Percentiles rank a stretch among this genome's conserved stretches.
phyloP scores from a whole-genome alignment of 352 stramenopile genomes.

The Phytophthora boehmeriae region DNA sequence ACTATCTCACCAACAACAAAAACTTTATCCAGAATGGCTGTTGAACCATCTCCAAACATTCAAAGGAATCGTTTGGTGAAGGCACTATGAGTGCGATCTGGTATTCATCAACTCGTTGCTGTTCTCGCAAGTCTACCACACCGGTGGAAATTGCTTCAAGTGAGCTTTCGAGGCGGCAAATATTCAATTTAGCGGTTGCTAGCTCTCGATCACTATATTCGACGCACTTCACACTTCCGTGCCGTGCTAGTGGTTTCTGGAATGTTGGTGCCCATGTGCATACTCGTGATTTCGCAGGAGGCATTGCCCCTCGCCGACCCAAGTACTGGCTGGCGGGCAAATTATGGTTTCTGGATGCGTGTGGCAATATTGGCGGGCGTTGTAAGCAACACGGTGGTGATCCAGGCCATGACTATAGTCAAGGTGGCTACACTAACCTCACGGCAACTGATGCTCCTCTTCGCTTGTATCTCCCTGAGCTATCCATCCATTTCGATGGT shows the following conservation, averaged over 20 bases:
- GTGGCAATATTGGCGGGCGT: constrained; percentile 20
- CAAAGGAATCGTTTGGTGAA: neutral
- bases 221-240: constrained; percentile 5
- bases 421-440: neutral
- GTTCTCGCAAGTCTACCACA: neutral
- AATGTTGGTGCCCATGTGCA: constrained; percentile 10
- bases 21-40: neutral
- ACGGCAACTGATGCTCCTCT: constrained; percentile 6
- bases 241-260: constrained; percentile 9
- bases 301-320: constrained; percentile 11
- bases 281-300: constrained; percentile 22
- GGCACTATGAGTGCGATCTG: neutral
- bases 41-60: neutral
- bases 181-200: constrained; percentile 20
- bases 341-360: constrained; percentile 23
- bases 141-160: constrained; percentile 16
- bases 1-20: too few relatives aligned
- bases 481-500: constrained; percentile 16
- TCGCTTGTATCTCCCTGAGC: constrained; percentile 7
- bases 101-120: constrained; percentile 1
- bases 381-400: constrained; percentile 4
- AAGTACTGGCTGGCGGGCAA: constrained; percentile 10
- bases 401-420: constrained; percentile 11
- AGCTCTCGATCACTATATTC: constrained; percentile 19
- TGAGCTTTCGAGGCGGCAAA: constrained; percentile 20